These are phyloP conservation scores for Oxytropis ochrocephala DNA, from an alignment of 306 rosid species.

Conservation along the genomic window DNA sequence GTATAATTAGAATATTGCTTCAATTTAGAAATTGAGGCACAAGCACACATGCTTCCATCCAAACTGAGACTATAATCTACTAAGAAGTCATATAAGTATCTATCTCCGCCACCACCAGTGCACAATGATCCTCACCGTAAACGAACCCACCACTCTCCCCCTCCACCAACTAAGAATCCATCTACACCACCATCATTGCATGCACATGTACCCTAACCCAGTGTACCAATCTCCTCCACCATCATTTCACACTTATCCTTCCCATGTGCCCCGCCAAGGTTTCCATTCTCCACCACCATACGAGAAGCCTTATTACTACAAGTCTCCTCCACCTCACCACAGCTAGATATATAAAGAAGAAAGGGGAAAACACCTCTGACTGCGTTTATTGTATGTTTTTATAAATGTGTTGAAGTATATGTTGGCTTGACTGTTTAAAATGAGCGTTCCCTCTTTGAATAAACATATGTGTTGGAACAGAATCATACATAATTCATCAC, in stretches of 20 bases:
- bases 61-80: not conserved
- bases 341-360: constrained; percentile 43
- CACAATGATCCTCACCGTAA: not conserved
- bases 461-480: too few relatives aligned
- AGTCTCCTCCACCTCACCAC: constrained; percentile 71
- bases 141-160: not conserved
- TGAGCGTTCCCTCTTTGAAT: too few relatives aligned
- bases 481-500: too few relatives aligned
- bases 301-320: constrained; percentile 30
- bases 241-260: not conserved
- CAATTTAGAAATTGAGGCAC: too few relatives aligned
- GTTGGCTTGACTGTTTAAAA: too few relatives aligned
- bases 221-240: constrained; percentile 18
- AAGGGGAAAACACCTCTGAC: too few relatives aligned
- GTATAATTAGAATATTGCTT: too few relatives aligned
- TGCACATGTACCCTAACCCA: not conserved
- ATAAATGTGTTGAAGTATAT: too few relatives aligned
- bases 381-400: too few relatives aligned
- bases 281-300: constrained; percentile 37
- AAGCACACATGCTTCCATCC: not conserved
- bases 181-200: not conserved
- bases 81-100: constrained; percentile 11
- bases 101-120: constrained; percentile 22
- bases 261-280: not conserved
- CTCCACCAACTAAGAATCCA: not conserved